A percentile compares a stretch with the other conserved stretches of the same genome.
phyloP scores from a whole-genome alignment of 73 alveolate species.

The Tetrahymena thermophila region DNA sequence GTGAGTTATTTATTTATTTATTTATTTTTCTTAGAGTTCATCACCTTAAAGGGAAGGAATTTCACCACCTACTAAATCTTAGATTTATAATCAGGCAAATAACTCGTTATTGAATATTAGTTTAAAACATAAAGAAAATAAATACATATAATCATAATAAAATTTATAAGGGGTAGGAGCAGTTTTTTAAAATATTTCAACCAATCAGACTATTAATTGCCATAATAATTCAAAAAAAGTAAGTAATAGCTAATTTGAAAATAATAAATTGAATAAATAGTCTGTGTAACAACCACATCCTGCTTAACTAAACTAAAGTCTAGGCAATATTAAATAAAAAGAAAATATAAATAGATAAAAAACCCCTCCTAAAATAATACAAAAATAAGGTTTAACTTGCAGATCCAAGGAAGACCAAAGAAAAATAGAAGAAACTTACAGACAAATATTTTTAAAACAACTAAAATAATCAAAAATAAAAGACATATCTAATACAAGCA shows the following conservation, averaged over 20 bases:
- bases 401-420: background rate
- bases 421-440: background rate
- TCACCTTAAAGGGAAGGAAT: background rate
- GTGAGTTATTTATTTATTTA: no score
- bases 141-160: background rate
- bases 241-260: background rate
- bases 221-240: background rate
- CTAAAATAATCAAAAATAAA: background rate
- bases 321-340: background rate
- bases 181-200: background rate
- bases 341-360: background rate
- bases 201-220: background rate
- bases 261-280: background rate
- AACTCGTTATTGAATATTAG: background rate
- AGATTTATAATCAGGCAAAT: background rate
- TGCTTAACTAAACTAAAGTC: background rate
- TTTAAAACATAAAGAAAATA: background rate
- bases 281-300: background rate
- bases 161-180: background rate
- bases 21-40: background rate
- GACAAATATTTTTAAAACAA: background rate
- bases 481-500: background rate
- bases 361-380: background rate
- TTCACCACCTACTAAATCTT: background rate
- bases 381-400: background rate